Base-by-base conservation (phyloP, 352 stramenopile species). In the Pythium chondricola region DNA sequence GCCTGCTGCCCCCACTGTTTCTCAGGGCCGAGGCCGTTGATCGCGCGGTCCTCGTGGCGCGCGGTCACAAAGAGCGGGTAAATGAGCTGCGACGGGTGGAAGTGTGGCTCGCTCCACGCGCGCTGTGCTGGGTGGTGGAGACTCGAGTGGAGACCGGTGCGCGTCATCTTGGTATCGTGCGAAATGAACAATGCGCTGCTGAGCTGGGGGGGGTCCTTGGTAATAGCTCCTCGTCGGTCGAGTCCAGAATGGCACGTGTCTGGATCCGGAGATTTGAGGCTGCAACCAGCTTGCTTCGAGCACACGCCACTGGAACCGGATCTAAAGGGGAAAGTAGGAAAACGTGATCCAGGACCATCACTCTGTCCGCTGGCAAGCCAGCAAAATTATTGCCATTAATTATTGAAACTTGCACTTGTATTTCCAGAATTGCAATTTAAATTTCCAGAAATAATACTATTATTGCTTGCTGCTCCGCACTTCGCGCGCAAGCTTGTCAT, bases 61-160 rank as follows among this genome's bases (percentile, higher is more conserved):
- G 66, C 22, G 30, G 85, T 95, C 52, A 94, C 79, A 56, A 95
- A 95, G n/a, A 95, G 69, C 45, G 84, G 84, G 68, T 92, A 95
- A 50, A 95, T 75, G 60, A 95, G 77, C 70, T 95, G 84, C 52
- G 79, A 91, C 56, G 78, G 75, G 61, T 95, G 84, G 39, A 95
- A 59, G 52, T 91, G 81, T 42, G 82, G 80, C 74, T 95, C 84
- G 47, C 74, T 88, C 84, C 84, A 95, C 14, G 78, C 71, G 55
- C 84, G 78, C 51, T 91, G 73, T 35, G 78, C 79, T 6, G 76
- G 63, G 57, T 92, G 82, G 62, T 92, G 78, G 62, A 95, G 67
- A 32, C 77, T 83, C 16, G 82, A 83, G 66, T 95, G 84, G 44
- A 95, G 61, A 29, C 53, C 45, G 26, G 45, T 69, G 48, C 47